phyloP scores from a whole-genome alignment of 2,329 filamentous ascomycete genomes.

The Myriosclerotinia scirpicola region DNA sequence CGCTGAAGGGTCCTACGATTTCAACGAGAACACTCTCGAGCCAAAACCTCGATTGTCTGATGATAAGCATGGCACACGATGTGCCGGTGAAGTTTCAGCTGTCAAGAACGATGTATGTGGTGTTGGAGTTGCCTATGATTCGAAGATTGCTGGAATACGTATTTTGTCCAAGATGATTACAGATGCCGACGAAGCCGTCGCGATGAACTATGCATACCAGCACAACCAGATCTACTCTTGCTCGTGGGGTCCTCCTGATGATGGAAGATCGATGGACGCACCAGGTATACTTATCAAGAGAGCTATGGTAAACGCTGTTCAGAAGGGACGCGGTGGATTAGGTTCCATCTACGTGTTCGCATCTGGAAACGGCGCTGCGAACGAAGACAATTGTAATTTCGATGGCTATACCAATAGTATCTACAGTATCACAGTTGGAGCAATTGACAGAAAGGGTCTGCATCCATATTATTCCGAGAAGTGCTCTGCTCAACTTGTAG shows the following conservation, averaged over 20 bases:
- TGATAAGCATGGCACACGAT: conserved; percentile 89
- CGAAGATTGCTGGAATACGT: conserved; percentile 85
- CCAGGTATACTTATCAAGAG: conserved; percentile 84
- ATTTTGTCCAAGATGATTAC: conserved; percentile 89
- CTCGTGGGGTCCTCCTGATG: conserved; percentile 96
- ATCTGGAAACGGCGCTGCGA: conserved; percentile 85
- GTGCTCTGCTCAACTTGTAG: conserved; percentile 91
- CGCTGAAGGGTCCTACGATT: conserved; percentile 88
- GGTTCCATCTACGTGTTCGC: conserved; percentile 97
- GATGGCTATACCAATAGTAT: conserved; percentile 99
- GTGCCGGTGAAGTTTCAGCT: conserved; percentile 90
- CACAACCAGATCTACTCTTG: conserved; percentile 97
- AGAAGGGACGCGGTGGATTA: conserved; percentile 78
- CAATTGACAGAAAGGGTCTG: conserved; percentile 80
- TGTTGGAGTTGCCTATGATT: conserved; percentile 92
- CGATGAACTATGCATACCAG: conserved; percentile 89
- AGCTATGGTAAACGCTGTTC: conserved; percentile 89
- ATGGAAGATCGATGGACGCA: conserved; percentile 90
- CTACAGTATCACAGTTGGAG: conserved; percentile 95
- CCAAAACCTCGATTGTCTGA: conserved; percentile 81
- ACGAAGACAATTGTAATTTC: conserved; percentile 97
- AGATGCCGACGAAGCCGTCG: conserved; percentile 87
- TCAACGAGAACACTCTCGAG: conserved; percentile 79
- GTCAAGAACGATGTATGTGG: conserved; percentile 92
- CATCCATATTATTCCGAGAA: conserved; percentile 96